A percentile compares a stretch with the other conserved stretches of the same genome.
phyloP scores from a whole-genome alignment of 2,329 filamentous ascomycete genomes.

The Didymella arachidicola region DNA sequence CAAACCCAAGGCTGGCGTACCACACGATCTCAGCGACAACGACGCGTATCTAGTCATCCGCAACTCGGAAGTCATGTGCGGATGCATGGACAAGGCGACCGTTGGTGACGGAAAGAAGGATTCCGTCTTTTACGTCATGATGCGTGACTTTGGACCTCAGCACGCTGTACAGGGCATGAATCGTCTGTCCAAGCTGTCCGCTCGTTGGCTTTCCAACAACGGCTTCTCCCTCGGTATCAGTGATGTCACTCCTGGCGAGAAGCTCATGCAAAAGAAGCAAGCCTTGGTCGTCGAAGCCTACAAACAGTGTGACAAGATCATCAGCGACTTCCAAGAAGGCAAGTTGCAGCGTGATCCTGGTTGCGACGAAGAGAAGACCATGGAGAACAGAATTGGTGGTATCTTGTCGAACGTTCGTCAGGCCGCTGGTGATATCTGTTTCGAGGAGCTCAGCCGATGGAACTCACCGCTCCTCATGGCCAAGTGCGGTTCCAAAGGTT shows the following conservation, averaged over 20 bases:
- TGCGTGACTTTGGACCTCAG: slow-evolving; percentile 92
- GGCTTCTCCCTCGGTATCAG: slow-evolving; percentile 97
- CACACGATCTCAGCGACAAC: slow-evolving; percentile 75
- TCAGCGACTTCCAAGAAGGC: slow-evolving; percentile 78
- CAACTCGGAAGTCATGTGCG: slow-evolving; percentile 97
- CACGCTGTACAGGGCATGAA: slow-evolving; percentile 93
- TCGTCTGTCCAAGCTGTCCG: slow-evolving; percentile 86
- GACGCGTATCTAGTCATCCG: slow-evolving; percentile 92
- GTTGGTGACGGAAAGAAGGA: slow-evolving; percentile 98
- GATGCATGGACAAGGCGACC: slow-evolving; percentile 96
- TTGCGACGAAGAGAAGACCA: slow-evolving; percentile 88
- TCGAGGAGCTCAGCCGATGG: slow-evolving; percentile 85
- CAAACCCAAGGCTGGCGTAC: slow-evolving; percentile 67
- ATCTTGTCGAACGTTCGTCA: slow-evolving; percentile 92
- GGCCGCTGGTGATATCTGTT: slow-evolving; percentile 88
- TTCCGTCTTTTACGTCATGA: slow-evolving; percentile 95
- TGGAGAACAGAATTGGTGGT: slow-evolving; percentile 90
- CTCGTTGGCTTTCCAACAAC: slow-evolving; percentile 84
- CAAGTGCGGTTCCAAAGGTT: slow-evolving; percentile 95
- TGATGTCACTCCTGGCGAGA: slow-evolving; percentile 85
- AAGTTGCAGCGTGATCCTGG: slow-evolving; percentile 86
- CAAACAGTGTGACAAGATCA: slow-evolving; percentile 80
- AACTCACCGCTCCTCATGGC: slow-evolving; percentile 97
- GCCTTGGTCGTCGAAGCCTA: slow-evolving; percentile 80
- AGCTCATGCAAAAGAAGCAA: slow-evolving; percentile 76